Conservation (phyloP, 345 rosid genomes). For the Populus deltoides region DNA sequence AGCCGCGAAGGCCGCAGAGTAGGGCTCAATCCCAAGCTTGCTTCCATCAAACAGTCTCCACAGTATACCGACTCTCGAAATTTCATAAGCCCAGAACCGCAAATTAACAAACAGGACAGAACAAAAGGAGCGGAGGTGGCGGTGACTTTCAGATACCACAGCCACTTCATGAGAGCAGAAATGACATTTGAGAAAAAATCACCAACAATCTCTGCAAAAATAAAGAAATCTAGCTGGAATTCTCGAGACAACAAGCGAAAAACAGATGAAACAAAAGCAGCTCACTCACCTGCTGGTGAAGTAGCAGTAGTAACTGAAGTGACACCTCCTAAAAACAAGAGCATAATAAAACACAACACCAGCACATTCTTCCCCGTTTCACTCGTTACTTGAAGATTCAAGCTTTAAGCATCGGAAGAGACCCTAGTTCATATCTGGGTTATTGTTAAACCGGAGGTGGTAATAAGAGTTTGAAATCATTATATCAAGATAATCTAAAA, state of each 20-base stretch:
- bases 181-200: slow-evolving; percentile 68
- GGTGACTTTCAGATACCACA: slow-evolving; percentile 37
- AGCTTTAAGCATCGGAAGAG: slow-evolving; percentile 20
- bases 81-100: not conserved
- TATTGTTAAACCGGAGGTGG: not conserved
- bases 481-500: no score
- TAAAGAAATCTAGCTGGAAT: slow-evolving; percentile 6
- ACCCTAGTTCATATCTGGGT: slow-evolving; percentile 24
- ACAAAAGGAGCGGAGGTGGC: not conserved
- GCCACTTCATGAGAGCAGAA: slow-evolving; percentile 73
- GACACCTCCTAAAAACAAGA: slow-evolving; percentile 42
- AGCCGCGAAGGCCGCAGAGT: no score
- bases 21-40: no score
- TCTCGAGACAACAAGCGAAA: no score
- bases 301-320: no score
- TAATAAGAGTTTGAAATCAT: no score
- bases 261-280: no score
- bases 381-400: slow-evolving; percentile 18
- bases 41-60: no score
- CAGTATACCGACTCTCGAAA: not conserved
- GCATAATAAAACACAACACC: slow-evolving; percentile 38
- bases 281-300: no score
- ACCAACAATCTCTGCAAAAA: slow-evolving; percentile 66
- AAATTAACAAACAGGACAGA: not conserved
- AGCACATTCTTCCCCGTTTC: slow-evolving; percentile 55